Evolutionary conservation across 805 yeast species (phyloP).

Genomic region (Komagataella phaffii): DNA sequence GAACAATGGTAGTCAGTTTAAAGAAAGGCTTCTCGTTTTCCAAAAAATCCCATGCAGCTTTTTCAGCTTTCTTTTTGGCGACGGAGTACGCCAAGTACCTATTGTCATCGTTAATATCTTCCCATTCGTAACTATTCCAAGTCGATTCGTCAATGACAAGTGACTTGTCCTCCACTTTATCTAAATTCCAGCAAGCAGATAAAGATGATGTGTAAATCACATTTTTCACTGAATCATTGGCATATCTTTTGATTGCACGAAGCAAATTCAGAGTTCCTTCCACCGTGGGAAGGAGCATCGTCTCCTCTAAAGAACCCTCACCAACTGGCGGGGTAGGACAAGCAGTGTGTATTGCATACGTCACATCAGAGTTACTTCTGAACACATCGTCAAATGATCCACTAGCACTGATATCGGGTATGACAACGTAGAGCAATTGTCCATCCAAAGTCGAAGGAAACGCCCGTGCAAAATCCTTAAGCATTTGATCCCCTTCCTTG

Average conservation of each 20-base stretch:
- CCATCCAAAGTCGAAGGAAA: constrained; percentile 6
- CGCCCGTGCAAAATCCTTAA: constrained; percentile 3
- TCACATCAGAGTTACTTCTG: constrained; percentile 19
- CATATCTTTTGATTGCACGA: constrained; percentile 23
- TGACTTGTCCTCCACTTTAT: constrained; percentile 1
- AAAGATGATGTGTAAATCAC: constrained; percentile 38
- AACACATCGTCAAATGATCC: constrained; percentile 36
- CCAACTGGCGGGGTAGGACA: constrained; percentile 18
- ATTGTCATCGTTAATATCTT: constrained; percentile 9
- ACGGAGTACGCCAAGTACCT: constrained; percentile 21
- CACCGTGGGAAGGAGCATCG: constrained; percentile 31
- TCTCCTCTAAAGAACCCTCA: constrained; percentile 23
- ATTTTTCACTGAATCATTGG: constrained; percentile 21
- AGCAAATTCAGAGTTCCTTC: constrained; percentile 31
- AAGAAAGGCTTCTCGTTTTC: constrained; percentile 18
- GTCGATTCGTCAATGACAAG: constrained; percentile 12
- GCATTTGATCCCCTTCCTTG: constrained; percentile 3
- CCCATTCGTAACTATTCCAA: constrained; percentile 19
- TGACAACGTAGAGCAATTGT: constrained; percentile 17
- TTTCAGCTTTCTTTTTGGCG: constrained; percentile 31
- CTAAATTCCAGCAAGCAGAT: constrained; percentile 26
- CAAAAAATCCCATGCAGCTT: constrained; percentile 26
- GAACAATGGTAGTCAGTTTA: constrained; percentile 17
- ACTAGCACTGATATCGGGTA: constrained; percentile 16
- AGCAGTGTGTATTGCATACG: constrained; percentile 24